Conservation (phyloP, 352 stramenopile species). For the Phytopythium sindhum region DNA sequence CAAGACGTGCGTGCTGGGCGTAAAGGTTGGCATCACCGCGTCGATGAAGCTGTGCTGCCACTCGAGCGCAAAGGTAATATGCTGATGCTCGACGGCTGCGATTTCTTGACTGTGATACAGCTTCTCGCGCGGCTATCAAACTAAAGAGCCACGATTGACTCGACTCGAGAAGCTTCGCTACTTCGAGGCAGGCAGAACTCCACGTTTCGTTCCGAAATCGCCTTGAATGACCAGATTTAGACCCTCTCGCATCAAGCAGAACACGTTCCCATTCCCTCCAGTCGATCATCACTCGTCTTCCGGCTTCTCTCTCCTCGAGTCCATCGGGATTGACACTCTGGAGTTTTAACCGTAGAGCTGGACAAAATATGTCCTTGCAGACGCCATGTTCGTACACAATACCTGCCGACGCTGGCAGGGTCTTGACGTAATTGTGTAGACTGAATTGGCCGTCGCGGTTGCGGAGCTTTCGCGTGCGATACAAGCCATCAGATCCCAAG, state of each 20-base stretch:
- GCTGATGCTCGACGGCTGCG: conserved; percentile 17
- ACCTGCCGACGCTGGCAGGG: conserved; percentile 35
- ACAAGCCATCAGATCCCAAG: conserved; percentile 19
- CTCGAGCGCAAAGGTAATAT: conserved; percentile 27
- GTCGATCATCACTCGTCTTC: conserved; percentile 4
- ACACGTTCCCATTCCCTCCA: neutral
- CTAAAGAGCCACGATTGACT: conserved; percentile 36
- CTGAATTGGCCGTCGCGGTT: conserved; percentile 26
- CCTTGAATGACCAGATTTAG: neutral
- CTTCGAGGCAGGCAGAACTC: conserved; percentile 33
- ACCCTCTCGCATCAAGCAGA: neutral
- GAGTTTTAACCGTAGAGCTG: conserved; percentile 19
- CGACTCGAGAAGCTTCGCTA: conserved; percentile 32
- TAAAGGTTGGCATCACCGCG: conserved; percentile 14
- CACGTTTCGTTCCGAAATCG: conserved; percentile 32
- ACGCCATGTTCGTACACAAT: conserved; percentile 32
- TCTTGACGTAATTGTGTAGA: conserved; percentile 38
- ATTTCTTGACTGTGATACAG: conserved; percentile 22
- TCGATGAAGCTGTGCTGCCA: conserved; percentile 18
- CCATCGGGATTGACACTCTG: neutral
- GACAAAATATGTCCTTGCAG: conserved; percentile 17
- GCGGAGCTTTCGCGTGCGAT: conserved; percentile 36
- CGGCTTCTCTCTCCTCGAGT: conserved; percentile 9
- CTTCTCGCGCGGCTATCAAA: conserved; percentile 19
- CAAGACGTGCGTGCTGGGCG: conserved; percentile 30